phyloP scores from a whole-genome alignment of 805 yeast species.

The Naumovozyma baii region DNA sequence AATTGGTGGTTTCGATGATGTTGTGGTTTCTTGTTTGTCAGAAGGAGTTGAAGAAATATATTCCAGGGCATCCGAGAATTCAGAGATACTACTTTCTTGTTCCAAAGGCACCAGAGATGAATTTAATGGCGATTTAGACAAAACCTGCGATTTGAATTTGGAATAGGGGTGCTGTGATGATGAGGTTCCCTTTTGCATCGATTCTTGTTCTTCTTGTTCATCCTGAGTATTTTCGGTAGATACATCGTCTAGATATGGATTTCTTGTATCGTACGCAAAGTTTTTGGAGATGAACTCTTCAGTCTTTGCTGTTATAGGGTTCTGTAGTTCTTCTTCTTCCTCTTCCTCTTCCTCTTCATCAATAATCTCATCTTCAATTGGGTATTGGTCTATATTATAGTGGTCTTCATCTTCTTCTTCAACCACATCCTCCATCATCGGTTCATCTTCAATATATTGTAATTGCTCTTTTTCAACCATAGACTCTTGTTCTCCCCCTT shows the following conservation, averaged over 20 bases:
- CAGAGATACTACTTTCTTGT: conserved; percentile 18
- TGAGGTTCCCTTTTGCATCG: no score
- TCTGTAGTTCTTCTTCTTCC: conserved; percentile 16
- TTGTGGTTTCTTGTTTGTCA: no score
- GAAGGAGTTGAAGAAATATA: conserved; percentile 7
- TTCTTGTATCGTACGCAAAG: not conserved
- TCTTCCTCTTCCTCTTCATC: conserved; percentile 14
- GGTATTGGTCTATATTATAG: not conserved
- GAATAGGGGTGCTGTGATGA: conserved; percentile 4
- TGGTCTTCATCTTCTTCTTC: not conserved
- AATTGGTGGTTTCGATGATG: no score
- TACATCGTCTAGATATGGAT: conserved; percentile 2
- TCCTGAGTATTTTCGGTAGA: not conserved
- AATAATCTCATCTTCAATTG: conserved; percentile 2
- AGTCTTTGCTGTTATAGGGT: conserved; percentile 2
- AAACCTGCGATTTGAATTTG: not conserved
- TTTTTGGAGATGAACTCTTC: not conserved
- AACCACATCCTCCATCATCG: not conserved
- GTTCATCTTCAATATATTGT: conserved; percentile 4
- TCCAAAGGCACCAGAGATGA: conserved; percentile 10
- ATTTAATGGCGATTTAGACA: not conserved
- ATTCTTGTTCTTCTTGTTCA: not conserved
- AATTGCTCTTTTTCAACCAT: conserved; percentile 6
- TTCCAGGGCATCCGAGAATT: conserved; percentile 24
- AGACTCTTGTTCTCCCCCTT: no score